Percentiles rank a stretch among this genome's conserved stretches.
These are phyloP conservation scores for Xylariaceae sp. DNA, from an alignment of 2,329 filamentous ascomycete genomes.

Conservation along the genomic window DNA sequence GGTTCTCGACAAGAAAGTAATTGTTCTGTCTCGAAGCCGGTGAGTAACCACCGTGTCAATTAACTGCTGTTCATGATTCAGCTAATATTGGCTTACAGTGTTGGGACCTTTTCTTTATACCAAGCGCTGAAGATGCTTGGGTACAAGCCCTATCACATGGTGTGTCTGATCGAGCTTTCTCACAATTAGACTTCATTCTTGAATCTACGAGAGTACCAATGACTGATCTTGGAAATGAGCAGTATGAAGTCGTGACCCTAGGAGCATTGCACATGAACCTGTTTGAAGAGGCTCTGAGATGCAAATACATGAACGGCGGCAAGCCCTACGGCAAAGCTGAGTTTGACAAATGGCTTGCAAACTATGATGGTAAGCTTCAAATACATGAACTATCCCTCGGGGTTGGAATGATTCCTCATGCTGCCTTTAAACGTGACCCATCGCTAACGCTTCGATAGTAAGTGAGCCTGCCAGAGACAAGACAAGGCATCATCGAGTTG, in stretches of 20 bases:
- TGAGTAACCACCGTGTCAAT: conserved; percentile 6
- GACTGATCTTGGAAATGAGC: too few relatives aligned
- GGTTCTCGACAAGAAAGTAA: conserved; percentile 19
- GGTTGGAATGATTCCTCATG: too few relatives aligned
- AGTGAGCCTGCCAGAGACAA: not conserved
- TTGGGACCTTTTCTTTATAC: conserved; percentile 27
- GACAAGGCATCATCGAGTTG: not conserved
- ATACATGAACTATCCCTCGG: not conserved
- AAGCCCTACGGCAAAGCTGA: conserved; percentile 26
- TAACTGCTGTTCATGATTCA: not conserved
- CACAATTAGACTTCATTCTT: too few relatives aligned
- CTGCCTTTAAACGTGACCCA: not conserved
- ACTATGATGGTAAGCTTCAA: conserved; percentile 21
- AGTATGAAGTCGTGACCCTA: conserved; percentile 14
- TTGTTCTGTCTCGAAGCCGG: conserved; percentile 21
- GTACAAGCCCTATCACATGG: conserved; percentile 25
- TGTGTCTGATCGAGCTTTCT: too few relatives aligned
- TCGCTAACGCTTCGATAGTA: conserved; percentile 9
- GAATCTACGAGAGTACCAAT: too few relatives aligned
- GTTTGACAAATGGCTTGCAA: conserved; percentile 26
- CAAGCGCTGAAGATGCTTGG: conserved; percentile 23
- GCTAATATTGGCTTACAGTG: conserved; percentile 7
- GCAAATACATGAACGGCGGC: conserved; percentile 18
- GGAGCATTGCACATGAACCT: conserved; percentile 16
- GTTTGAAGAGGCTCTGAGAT: conserved; percentile 21